These are phyloP conservation scores for Trichocomaceae sp. DNA, from an alignment of 2,329 filamentous ascomycete genomes.

Conservation along the genomic window DNA sequence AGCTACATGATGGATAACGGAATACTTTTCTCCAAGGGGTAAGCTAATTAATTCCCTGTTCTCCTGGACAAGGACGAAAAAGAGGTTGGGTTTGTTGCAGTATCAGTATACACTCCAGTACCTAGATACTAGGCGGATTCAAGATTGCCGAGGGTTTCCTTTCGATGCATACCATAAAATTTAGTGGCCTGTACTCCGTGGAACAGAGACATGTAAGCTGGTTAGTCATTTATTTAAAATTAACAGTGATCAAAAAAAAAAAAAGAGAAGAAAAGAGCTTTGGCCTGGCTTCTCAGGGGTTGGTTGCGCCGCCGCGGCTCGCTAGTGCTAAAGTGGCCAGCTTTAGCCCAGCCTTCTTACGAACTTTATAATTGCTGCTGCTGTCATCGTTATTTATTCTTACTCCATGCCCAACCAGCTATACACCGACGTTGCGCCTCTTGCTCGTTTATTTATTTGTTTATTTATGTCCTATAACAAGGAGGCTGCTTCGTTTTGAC, in stretches of 20 bases:
- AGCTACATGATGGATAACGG: neutral
- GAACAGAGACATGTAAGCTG: too few species aligned
- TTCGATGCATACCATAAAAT: too few species aligned
- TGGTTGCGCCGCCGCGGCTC: conserved; percentile 24
- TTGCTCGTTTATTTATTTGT: neutral
- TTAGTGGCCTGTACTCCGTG: too few species aligned
- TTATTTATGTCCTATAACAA: conserved; percentile 4
- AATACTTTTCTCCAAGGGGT: neutral
- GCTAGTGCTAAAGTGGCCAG: conserved; percentile 20
- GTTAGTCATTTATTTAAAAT: too few species aligned
- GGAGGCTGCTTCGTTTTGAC: conserved; percentile 6
- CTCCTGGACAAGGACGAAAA: too few species aligned
- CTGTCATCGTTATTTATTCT: neutral
- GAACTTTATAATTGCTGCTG: neutral
- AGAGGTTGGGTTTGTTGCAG: too few species aligned
- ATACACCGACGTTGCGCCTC: neutral
- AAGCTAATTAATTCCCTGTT: neutral
- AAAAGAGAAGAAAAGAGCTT: conserved; percentile 16
- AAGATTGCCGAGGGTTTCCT: too few species aligned
- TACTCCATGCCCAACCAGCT: neutral
- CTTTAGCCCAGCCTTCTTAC: conserved; percentile 20
- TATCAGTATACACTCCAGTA: too few species aligned
- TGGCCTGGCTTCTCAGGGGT: conserved; percentile 24
- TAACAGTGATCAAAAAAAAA: neutral
- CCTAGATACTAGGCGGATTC: too few species aligned